phyloP scores from a whole-genome alignment of 2,329 filamentous ascomycete genomes.

The Ascosphaera aggregata region DNA sequence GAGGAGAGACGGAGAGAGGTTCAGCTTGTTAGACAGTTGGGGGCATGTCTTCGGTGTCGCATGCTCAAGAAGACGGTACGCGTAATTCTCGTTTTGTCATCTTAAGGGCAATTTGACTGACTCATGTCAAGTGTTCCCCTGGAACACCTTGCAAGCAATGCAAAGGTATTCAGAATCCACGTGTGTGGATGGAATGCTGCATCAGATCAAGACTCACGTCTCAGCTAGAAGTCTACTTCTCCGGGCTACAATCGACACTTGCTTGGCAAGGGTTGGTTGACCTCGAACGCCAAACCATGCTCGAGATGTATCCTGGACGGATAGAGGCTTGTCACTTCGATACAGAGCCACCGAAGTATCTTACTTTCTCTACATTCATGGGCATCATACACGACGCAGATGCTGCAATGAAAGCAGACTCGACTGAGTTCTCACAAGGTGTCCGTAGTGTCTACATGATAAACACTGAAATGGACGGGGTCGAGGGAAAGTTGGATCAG shows the following conservation, averaged over 20 bases:
- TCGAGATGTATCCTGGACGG: constrained; percentile 25
- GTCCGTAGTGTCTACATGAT: constrained; percentile 23
- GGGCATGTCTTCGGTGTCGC: constrained; percentile 37
- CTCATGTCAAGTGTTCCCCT: constrained; percentile 25
- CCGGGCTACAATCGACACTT: constrained; percentile 26
- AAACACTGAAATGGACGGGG: constrained; percentile 25
- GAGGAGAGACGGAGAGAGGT: constrained; percentile 34
- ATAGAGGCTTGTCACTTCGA: constrained; percentile 34
- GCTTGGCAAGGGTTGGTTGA: constrained; percentile 27
- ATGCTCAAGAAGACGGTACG: constrained; percentile 38
- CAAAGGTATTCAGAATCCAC: constrained; percentile 33
- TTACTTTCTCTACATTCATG: constrained; percentile 23
- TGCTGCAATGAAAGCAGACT: too few species aligned
- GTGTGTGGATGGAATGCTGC: constrained; percentile 37
- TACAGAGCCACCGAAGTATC: constrained; percentile 21
- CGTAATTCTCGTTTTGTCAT: constrained; percentile 1
- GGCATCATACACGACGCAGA: too few species aligned
- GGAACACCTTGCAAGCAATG: constrained; percentile 36
- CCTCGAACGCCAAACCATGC: constrained; percentile 24
- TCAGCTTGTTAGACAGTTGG: constrained; percentile 33
- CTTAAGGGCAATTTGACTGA: not conserved
- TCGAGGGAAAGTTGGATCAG: constrained; percentile 27
- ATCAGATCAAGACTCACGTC: constrained; percentile 34
- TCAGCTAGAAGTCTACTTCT: constrained; percentile 33
- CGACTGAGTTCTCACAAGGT: constrained; percentile 18